Evolutionary conservation across 2,329 filamentous ascomycete genomes (phyloP).

Genomic region (Aspergillus neoniger): DNA sequence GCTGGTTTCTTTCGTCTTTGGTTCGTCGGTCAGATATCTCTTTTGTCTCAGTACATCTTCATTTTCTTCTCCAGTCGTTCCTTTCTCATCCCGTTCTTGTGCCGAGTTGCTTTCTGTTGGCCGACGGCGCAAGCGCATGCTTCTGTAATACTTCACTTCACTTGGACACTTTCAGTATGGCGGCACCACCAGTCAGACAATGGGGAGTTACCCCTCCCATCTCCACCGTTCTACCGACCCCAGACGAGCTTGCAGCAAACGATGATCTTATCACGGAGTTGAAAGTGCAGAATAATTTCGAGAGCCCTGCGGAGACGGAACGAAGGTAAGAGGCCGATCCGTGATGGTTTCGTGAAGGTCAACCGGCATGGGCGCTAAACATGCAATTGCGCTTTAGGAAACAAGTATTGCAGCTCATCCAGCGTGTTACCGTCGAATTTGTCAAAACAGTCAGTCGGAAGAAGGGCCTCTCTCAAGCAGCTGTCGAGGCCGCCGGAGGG

Average conservation of each 20-base stretch:
- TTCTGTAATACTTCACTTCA: constrained; percentile 8
- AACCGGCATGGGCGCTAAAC: constrained; percentile 2
- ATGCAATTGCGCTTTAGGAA: constrained; percentile 52
- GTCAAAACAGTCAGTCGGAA: constrained; percentile 76
- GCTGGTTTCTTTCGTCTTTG: background rate
- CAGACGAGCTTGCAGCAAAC: constrained; percentile 73
- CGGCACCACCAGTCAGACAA: constrained; percentile 44
- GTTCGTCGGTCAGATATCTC: background rate
- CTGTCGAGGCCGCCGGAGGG: constrained; percentile 81
- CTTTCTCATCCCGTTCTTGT: constrained; percentile 4
- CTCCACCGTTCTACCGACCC: constrained; percentile 73
- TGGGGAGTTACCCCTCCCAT: constrained; percentile 85
- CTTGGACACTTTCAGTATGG: constrained; percentile 32
- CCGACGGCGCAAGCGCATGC: constrained; percentile 19
- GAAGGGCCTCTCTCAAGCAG: constrained; percentile 72
- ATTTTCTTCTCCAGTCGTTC: constrained; percentile 7
- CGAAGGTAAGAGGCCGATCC: constrained; percentile 61
- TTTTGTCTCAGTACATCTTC: background rate
- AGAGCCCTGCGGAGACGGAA: constrained; percentile 76
- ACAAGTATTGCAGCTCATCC: constrained; percentile 72
- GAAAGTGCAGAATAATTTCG: constrained; percentile 88
- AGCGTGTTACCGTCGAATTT: constrained; percentile 81
- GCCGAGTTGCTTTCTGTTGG: constrained; percentile 7
- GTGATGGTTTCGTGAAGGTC: background rate
- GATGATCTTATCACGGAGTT: constrained; percentile 80